Percentiles rank a stretch among this genome's conserved stretches.
Conservation (phyloP, 2,329 filamentous ascomycete genomes). For the Hortaea werneckii region DNA sequence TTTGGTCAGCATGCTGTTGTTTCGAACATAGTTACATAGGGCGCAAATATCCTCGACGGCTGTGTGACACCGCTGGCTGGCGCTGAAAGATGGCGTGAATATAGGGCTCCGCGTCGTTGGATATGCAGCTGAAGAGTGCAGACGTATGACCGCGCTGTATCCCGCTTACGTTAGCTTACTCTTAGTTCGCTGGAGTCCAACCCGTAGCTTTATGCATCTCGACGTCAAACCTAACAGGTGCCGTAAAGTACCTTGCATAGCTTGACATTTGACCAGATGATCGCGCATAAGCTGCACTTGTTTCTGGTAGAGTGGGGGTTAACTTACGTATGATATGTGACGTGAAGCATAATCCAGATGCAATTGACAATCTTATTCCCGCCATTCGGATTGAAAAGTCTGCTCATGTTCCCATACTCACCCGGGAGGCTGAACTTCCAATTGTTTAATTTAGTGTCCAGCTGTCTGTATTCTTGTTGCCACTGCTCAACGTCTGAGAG, state of each 20-base stretch:
- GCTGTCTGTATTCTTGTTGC: conserved; percentile 76
- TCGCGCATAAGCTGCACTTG: too few relatives aligned
- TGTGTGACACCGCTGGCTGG: conserved; percentile 69
- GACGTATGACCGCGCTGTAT: conserved; percentile 63
- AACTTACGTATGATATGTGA: conserved; percentile 71
- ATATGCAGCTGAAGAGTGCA: conserved; percentile 88
- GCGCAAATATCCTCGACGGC: conserved; percentile 76
- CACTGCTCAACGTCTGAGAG: conserved; percentile 78
- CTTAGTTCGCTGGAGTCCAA: neutral
- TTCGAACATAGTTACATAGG: conserved; percentile 67
- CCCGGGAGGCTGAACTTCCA: conserved; percentile 78
- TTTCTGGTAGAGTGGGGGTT: neutral
- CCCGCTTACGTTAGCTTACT: conserved; percentile 15
- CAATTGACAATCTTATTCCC: conserved; percentile 63
- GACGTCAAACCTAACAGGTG: too few relatives aligned
- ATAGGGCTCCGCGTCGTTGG: conserved; percentile 80
- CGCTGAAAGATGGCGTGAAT: conserved; percentile 80
- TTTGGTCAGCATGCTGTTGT: conserved; percentile 63
- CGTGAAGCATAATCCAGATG: conserved; percentile 84
- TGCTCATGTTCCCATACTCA: conserved; percentile 76
- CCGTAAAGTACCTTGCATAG: too few relatives aligned
- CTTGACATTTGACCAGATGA: too few relatives aligned
- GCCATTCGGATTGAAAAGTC: conserved; percentile 54
- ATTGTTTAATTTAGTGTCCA: conserved; percentile 66
- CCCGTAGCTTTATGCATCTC: too few relatives aligned